Conservation (phyloP, 1,284 basidiomycete genomes). For the Cryptococcus floricola region DNA sequence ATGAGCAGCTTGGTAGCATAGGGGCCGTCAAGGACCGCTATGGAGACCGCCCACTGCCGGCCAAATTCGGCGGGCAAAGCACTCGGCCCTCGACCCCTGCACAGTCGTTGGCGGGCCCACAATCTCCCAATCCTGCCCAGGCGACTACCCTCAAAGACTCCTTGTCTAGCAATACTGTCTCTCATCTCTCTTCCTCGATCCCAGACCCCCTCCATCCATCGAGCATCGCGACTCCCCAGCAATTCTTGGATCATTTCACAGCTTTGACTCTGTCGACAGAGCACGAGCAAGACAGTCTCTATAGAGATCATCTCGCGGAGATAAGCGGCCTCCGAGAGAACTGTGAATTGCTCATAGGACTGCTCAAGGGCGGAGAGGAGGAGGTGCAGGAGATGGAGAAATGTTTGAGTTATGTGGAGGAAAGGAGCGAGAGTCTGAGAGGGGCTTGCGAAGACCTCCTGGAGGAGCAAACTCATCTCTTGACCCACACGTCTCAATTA, state of each 20-base stretch:
- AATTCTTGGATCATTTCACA: constrained; percentile 92
- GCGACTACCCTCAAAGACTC: neutral
- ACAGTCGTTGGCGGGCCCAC: constrained; percentile 27
- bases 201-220: constrained; percentile 38
- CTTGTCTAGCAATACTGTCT: neutral
- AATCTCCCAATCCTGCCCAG: constrained; percentile 2
- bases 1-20: constrained; percentile 66
- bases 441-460: constrained; percentile 83
- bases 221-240: constrained; percentile 78
- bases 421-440: constrained; percentile 77
- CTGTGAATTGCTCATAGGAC: constrained; percentile 65
- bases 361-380: constrained; percentile 65
- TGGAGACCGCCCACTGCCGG: constrained; percentile 61
- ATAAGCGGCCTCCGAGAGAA: constrained; percentile 69
- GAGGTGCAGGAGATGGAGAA: constrained; percentile 77
- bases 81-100: constrained; percentile 34
- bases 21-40: constrained; percentile 60
- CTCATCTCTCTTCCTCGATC: constrained; percentile 26
- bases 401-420: constrained; percentile 78
- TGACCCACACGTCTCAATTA: constrained; percentile 74
- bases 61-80: constrained; percentile 57
- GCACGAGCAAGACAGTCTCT: constrained; percentile 84
- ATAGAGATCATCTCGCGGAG: constrained; percentile 71
- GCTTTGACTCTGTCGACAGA: constrained; percentile 80
- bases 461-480: constrained; percentile 68